Evolutionary conservation across 1,139 yeast species (phyloP).

Genomic region (Chernovozyma sophiae-reginae): DNA sequence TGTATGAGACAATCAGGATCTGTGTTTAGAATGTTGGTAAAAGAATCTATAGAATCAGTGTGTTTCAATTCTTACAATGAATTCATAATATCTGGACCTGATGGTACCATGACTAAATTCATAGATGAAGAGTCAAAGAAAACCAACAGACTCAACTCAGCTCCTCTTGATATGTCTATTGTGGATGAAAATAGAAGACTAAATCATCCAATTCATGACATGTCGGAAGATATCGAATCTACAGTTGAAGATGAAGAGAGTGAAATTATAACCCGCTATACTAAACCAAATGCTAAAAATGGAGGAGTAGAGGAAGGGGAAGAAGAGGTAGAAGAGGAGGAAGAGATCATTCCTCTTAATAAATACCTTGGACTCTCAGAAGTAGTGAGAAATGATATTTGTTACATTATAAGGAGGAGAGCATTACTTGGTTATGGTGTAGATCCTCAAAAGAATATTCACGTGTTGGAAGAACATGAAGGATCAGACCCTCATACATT

Average conservation of each 20-base stretch:
- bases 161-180: neutral
- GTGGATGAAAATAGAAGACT: conserved; percentile 1
- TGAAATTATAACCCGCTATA: conserved; percentile 1
- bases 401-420: conserved; percentile 61
- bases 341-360: conserved; percentile 26
- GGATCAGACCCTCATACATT: conserved; percentile 55
- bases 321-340: conserved; percentile 20
- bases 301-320: conserved; percentile 23
- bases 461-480: conserved; percentile 51
- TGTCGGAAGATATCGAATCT: conserved; percentile 28
- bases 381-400: conserved; percentile 57
- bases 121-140: conserved; percentile 14
- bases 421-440: conserved; percentile 73
- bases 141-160: neutral
- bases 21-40: conserved; percentile 73
- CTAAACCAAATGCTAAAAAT: conserved; percentile 10
- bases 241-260: conserved; percentile 26
- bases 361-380: conserved; percentile 31
- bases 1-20: conserved; percentile 91
- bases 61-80: conserved; percentile 72
- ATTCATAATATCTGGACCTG: conserved; percentile 62
- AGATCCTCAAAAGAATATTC: conserved; percentile 62
- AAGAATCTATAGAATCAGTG: conserved; percentile 62
- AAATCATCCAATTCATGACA: conserved; percentile 1
- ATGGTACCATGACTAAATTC: conserved; percentile 47